A percentile compares a stretch with the other conserved stretches of the same genome.
These are phyloP conservation scores for Fusarium euwallaceae DNA, from an alignment of 2,329 filamentous ascomycete genomes.

Conservation along the genomic window DNA sequence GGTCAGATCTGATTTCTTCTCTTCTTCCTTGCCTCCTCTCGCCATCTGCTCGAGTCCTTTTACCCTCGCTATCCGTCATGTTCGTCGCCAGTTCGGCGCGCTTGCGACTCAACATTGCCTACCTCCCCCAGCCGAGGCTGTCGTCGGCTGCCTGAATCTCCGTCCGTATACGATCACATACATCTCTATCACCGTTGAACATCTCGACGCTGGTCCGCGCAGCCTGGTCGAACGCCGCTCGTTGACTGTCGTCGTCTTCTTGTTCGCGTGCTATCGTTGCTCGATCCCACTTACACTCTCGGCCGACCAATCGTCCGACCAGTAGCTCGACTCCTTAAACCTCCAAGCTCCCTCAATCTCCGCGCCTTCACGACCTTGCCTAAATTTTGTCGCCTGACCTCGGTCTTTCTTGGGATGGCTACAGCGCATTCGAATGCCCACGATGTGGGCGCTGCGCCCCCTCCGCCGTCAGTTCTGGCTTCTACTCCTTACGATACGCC, in stretches of 20 bases:
- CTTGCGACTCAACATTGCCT: constrained; percentile 44
- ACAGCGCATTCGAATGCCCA: constrained; percentile 42
- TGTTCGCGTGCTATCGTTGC: constrained; percentile 12
- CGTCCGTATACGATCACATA: constrained; percentile 17
- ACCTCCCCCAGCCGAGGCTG: constrained; percentile 37
- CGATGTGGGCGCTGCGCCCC: constrained; percentile 37
- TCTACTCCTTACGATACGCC: constrained; percentile 43
- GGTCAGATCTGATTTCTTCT: constrained; percentile 27
- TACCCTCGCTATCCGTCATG: constrained; percentile 41
- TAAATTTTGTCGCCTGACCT: constrained; percentile 14
- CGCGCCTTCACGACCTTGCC: constrained; percentile 10
- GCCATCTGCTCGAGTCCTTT: constrained; percentile 16
- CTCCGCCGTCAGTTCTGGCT: constrained; percentile 33
- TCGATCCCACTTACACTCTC: constrained; percentile 13
- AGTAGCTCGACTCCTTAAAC: constrained; percentile 9
- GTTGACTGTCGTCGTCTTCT: constrained; percentile 18
- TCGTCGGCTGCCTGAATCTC: constrained; percentile 35
- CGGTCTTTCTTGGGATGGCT: constrained; percentile 38
- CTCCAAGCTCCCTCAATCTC: constrained; percentile 10
- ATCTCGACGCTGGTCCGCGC: constrained; percentile 20
- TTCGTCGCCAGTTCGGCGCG: constrained; percentile 43
- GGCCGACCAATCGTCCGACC: constrained; percentile 10
- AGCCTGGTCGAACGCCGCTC: constrained; percentile 20
- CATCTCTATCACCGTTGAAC: constrained; percentile 19
- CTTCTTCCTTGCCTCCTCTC: constrained; percentile 29